These are phyloP conservation scores for Ephemerocybe angulata DNA, from an alignment of 768 basidiomycete genomes.

Conservation along the genomic window DNA sequence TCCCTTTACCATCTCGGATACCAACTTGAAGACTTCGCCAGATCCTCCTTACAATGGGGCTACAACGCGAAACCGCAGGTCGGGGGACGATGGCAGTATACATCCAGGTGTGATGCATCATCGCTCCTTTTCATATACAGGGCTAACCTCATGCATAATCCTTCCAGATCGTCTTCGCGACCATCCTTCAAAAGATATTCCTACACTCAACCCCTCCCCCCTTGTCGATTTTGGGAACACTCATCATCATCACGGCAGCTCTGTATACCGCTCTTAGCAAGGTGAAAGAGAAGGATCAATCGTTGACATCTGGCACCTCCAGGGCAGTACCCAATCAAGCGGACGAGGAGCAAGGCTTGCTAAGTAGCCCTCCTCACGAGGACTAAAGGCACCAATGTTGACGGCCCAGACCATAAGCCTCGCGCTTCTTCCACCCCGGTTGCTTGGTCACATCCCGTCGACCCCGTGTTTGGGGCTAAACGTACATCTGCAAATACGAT, in stretches of 20 bases:
- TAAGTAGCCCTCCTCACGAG: background rate
- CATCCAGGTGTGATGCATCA: constrained; percentile 34
- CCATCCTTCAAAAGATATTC: constrained; percentile 59
- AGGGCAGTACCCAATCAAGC: background rate
- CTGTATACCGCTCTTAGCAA: constrained; percentile 47
- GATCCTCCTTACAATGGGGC: constrained; percentile 35
- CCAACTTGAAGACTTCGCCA: background rate
- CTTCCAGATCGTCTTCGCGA: constrained; percentile 60
- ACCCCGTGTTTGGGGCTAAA: no score
- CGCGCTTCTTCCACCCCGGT: no score
- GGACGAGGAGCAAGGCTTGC: constrained; percentile 5
- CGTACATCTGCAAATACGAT: no score
- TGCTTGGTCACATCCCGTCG: no score
- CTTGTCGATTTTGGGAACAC: constrained; percentile 58
- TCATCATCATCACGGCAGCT: constrained; percentile 62
- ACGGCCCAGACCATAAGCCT: no score
- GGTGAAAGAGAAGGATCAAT: constrained; percentile 5
- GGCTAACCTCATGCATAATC: background rate
- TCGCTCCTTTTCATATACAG: background rate
- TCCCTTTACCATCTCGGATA: background rate
- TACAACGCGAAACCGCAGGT: constrained; percentile 63
- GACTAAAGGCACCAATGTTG: no score
- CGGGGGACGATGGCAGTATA: constrained; percentile 60
- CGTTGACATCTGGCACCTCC: background rate
- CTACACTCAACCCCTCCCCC: constrained; percentile 58